phyloP scores from a whole-genome alignment of 768 basidiomycete species.

The Termitomyces sp. region DNA sequence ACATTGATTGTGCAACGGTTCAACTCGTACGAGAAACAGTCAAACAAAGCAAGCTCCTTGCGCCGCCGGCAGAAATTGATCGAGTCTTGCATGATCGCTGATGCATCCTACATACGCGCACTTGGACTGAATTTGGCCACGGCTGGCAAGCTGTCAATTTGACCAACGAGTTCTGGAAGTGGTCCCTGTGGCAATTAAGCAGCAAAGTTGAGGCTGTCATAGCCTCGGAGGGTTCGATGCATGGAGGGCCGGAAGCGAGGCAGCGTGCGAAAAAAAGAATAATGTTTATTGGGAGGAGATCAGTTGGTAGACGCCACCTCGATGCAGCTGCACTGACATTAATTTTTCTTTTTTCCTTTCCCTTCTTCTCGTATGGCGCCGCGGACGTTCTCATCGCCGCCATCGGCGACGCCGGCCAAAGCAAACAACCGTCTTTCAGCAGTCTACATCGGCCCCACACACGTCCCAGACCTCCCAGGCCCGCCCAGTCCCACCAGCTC shows the following conservation, averaged over 20 bases:
- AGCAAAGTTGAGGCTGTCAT: no score
- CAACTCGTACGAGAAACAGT: no score
- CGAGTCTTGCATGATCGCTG: no score
- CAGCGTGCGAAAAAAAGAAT: not conserved
- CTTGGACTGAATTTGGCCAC: no score
- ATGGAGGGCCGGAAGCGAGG: not conserved
- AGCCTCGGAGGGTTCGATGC: not conserved
- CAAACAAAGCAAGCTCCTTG: no score
- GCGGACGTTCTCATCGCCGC: constrained; percentile 21
- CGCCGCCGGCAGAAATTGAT: no score
- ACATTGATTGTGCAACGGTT: no score
- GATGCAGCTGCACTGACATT: not conserved
- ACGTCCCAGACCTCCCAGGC: constrained; percentile 65
- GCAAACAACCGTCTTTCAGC: constrained; percentile 33
- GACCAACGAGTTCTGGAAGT: no score
- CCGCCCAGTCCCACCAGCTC: constrained; percentile 55
- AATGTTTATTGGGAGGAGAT: not conserved
- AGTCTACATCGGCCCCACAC: constrained; percentile 36
- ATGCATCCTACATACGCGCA: no score
- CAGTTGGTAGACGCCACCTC: not conserved
- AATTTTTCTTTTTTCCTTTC: not conserved
- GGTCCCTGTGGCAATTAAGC: no score
- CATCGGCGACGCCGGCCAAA: constrained; percentile 20
- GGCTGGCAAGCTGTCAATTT: no score
- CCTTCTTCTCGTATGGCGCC: constrained; percentile 27